Base-by-base conservation (phyloP, 768 basidiomycete genomes). In the Tricholoma bakamatsutake region DNA sequence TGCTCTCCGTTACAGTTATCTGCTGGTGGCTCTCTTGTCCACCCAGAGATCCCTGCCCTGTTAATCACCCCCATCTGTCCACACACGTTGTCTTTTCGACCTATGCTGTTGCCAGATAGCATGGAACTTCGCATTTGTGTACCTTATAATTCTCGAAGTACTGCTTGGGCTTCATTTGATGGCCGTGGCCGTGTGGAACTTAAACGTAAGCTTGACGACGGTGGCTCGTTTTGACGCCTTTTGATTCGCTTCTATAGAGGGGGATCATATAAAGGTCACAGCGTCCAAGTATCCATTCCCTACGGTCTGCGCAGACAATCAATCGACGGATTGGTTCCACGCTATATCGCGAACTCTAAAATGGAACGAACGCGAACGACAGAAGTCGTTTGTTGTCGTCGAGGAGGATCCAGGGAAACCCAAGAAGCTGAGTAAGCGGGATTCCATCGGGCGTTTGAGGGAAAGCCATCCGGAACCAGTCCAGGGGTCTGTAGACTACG, bases 81-180 rank as follows among this genome's bases (percentile, higher is more conserved):
- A 0, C 97, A 99, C 68, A 99, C 97, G 0, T 81, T 99, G 12
- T 98, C 95, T 27, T 99, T 99, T 81, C 83, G 97, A 43, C 97
- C 97, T 3, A 98, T 99, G 95, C 83, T 99, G 5, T 77, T 99
- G 21, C 97, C 97, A 6, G 97, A 99, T 66, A 95, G 89, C 65
- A 98, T 98, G 93, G 96, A 98, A 65, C 79, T 99, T 37, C 85
- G 97, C 4, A 92, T 99, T 33, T 98, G 96, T 63, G 97, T 99
- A n/a, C 97, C 97, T 8, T 98, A 93, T 76, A 98, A 98, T 70
- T 97, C 94, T 21, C 79, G 97, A 45, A 96, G 93, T 65, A 99
- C 96, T 0, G 97, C 97, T 7, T 99, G 97, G 97, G 97, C 91
- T 8, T 95, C 93, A 18, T 99, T 99, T 67, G 97, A 99, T 66